Evolutionary conservation across 352 stramenopile species (phyloP).

Genomic region (Phytopythium sindhum): DNA sequence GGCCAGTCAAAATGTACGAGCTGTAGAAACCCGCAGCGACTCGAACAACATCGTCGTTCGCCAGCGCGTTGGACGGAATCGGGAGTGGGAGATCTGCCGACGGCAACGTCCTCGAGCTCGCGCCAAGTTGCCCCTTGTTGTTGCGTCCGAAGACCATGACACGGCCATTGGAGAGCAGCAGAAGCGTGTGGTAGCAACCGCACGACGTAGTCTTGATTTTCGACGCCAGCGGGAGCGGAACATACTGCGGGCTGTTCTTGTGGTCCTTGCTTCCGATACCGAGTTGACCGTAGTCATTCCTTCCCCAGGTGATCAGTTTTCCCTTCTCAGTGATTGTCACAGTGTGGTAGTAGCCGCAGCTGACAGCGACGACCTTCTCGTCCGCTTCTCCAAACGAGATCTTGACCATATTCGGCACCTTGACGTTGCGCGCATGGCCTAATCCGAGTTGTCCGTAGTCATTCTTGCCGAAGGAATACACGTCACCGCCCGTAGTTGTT

Average conservation of each 20-base stretch:
- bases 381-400: constrained; percentile 60
- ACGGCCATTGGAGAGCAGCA: constrained; percentile 70
- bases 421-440: constrained; percentile 71
- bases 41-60: constrained; percentile 78
- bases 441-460: constrained; percentile 86
- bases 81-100: constrained; percentile 79
- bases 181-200: constrained; percentile 81
- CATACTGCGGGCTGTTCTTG: constrained; percentile 76
- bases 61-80: constrained; percentile 67
- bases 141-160: constrained; percentile 89
- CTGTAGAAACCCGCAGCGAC: constrained; percentile 87
- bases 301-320: constrained; percentile 81
- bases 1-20: constrained; percentile 83
- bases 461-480: constrained; percentile 86
- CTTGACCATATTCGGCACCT: constrained; percentile 69
- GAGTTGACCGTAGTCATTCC: constrained; percentile 86
- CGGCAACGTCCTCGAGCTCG: constrained; percentile 67
- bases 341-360: constrained; percentile 86
- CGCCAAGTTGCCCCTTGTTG: constrained; percentile 84
- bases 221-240: constrained; percentile 74
- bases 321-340: constrained; percentile 76
- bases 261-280: constrained; percentile 88
- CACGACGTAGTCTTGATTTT: constrained; percentile 77
- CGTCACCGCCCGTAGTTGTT: constrained; percentile 58
- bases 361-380: constrained; percentile 74